Evolutionary conservation across 352 stramenopile genomes (phyloP).

Genomic region (Phytophthora brassicae): DNA sequence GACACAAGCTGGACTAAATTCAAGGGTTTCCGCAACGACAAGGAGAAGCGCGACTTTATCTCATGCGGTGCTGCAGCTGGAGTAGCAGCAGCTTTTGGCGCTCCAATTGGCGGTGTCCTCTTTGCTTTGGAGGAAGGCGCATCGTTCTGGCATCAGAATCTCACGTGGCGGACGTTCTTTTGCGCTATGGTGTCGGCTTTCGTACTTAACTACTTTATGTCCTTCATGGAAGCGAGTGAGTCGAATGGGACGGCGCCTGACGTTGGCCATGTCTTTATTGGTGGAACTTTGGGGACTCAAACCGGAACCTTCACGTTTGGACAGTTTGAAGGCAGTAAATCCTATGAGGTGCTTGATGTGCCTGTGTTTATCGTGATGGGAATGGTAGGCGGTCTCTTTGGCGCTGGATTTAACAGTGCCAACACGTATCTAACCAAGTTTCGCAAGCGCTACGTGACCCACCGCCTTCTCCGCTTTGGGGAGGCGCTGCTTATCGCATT

Average conservation of each 20-base stretch:
- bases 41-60: constrained; percentile 97
- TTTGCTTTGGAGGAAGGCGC: constrained; percentile 98
- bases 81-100: constrained; percentile 96
- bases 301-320: constrained; percentile 87
- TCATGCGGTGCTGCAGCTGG: constrained; percentile 96
- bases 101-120: constrained; percentile 97
- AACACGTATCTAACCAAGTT: constrained; percentile 93
- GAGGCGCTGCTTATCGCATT: constrained; percentile 72
- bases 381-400: constrained; percentile 95
- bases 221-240: constrained; percentile 61
- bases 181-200: constrained; percentile 94
- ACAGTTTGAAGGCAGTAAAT: constrained; percentile 87
- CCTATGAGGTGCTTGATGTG: constrained; percentile 95
- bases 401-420: constrained; percentile 95
- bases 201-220: constrained; percentile 86
- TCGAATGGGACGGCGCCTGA: constrained; percentile 33
- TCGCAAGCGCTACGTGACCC: constrained; percentile 59
- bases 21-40: constrained; percentile 94
- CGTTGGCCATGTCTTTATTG: constrained; percentile 53
- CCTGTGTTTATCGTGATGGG: constrained; percentile 97
- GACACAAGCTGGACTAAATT: constrained; percentile 91
- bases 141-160: constrained; percentile 97
- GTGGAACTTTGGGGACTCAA: constrained; percentile 73
- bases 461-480: constrained; percentile 63
- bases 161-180: constrained; percentile 98